Conservation (phyloP, 148 eudicot genomes). For the Hydrangea macrophylla region DNA sequence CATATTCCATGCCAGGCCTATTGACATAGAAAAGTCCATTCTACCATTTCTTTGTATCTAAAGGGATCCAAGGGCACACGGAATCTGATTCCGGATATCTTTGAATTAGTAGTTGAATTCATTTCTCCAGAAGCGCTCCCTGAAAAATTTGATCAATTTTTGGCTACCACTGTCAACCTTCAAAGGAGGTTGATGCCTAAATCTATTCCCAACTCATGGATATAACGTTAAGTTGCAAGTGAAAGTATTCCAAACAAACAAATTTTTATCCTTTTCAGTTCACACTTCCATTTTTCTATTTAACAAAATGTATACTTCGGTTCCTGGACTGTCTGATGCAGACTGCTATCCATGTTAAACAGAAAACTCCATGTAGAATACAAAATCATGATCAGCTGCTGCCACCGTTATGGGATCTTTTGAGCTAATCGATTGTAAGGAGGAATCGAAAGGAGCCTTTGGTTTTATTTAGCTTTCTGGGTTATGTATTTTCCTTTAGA, state of each 20-base stretch:
- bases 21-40: background rate
- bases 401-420: conserved; percentile 29
- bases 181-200: background rate
- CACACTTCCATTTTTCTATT: background rate
- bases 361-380: conserved; percentile 16
- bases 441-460: conserved; percentile 24
- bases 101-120: background rate
- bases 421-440: conserved; percentile 26
- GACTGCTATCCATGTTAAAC: conserved; percentile 22
- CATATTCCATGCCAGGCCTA: conserved; percentile 7
- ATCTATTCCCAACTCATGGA: conserved; percentile 1
- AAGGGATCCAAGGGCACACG: background rate
- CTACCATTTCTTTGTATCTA: background rate
- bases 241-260: background rate
- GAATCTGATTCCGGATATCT: background rate
- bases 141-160: background rate
- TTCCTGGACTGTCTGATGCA: conserved; percentile 21
- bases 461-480: conserved; percentile 7
- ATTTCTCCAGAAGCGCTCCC: background rate
- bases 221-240: background rate
- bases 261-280: background rate
- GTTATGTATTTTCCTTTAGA: background rate
- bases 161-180: background rate
- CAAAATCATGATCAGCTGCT: conserved; percentile 22
- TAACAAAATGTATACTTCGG: background rate